Evolutionary conservation across 257 asterid genomes (phyloP), one percentile per base, ranked within the genome.

Genomic region (Pogostemon cablin): DNA sequence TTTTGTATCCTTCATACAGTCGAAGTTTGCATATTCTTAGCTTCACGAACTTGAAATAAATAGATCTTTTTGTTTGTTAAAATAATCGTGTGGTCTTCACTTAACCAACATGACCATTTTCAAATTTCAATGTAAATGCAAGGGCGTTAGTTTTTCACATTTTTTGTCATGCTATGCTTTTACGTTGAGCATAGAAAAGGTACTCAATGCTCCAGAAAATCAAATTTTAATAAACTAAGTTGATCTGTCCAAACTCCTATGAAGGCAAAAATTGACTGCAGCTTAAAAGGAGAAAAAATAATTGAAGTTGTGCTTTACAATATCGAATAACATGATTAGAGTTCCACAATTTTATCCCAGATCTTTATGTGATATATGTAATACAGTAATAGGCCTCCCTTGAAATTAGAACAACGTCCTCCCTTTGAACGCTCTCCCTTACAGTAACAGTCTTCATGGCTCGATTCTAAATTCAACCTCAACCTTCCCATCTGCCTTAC

Each of bases 31-130:
- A 50, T 12, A 50, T 32, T 65, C 12, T 39, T 57, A 12, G 15
- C 52, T 38, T 56, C 68, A 58, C 12, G 39, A 56, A 32, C 75
- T 62, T 69, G 69, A 44, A 32, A 15, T 12, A 71, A 61, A 53
- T 44, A 11, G 20, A 62, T 54, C 11, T 7, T 56, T 56, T 44
- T n/a, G 20, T 48, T 70, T 53, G 57, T 65, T 58, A 59, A 43
- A 49, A 57, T 48, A 61, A 2, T 44, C 67, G 10, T 7, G 48
- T 56, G n/a, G 15, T 20, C 35, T 72, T 10, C 53, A 20, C 64
- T 40, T 62, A 71, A 62, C 42, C 12, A 62, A 50, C 6, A 72
- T 62, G 38, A 42, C 2, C 20, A 50, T 34, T 58, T 58, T 58
- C 25, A 58, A 11, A 3, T 37, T 58, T 58, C 25, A 58, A 11